Evolutionary conservation across 306 rosid genomes (phyloP).

Genomic region (Quercus suber): DNA sequence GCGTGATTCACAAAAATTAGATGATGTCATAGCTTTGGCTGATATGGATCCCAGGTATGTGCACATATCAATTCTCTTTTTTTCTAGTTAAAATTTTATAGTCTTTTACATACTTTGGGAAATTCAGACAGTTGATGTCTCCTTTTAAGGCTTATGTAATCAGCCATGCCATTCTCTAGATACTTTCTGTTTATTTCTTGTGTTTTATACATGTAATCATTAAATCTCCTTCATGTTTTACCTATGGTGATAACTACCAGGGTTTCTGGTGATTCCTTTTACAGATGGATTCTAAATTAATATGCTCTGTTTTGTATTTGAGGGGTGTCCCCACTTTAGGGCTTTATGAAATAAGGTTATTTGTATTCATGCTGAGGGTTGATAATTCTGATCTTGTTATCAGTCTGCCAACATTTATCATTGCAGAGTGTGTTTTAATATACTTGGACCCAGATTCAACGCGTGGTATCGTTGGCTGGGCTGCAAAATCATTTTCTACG

Average conservation of each 20-base stretch:
- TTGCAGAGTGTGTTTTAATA: slow-evolving; percentile 99
- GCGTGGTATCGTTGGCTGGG: slow-evolving; percentile 75
- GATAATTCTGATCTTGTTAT: slow-evolving; percentile 65
- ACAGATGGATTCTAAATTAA: slow-evolving; percentile 5
- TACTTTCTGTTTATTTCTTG: neutral
- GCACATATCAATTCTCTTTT: slow-evolving; percentile 14
- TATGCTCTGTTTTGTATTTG: slow-evolving; percentile 10
- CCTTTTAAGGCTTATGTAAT: neutral
- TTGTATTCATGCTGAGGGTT: slow-evolving; percentile 15
- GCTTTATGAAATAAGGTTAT: neutral
- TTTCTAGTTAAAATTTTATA: neutral
- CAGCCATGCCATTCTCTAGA: neutral
- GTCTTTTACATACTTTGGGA: neutral
- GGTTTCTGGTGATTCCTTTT: neutral
- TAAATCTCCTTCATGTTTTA: neutral
- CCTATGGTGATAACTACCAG: neutral
- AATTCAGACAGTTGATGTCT: neutral
- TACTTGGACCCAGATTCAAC: slow-evolving; percentile 94
- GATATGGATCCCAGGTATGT: slow-evolving; percentile 81
- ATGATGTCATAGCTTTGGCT: slow-evolving; percentile 61
- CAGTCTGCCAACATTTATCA: slow-evolving; percentile 99
- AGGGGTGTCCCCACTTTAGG: neutral
- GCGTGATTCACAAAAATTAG: slow-evolving; percentile 57
- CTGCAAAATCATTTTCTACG: slow-evolving; percentile 69
- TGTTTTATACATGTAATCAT: neutral